Conservation (phyloP, 495 filamentous ascomycete genomes). For the Tuber magnatum region DNA sequence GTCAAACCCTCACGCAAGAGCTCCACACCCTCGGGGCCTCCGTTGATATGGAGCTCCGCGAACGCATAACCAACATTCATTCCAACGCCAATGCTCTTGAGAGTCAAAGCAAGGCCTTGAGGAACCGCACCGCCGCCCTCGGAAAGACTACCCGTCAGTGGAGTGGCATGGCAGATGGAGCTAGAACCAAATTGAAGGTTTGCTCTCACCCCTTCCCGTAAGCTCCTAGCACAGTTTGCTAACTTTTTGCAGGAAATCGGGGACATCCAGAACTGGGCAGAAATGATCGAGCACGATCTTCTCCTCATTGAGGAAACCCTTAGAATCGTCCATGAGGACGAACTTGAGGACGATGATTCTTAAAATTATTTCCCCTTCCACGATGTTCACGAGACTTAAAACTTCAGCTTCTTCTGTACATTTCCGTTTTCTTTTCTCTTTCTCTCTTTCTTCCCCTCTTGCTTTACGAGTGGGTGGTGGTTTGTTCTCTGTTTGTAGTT, state of each 20-base stretch:
- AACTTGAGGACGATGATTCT: conserved; percentile 28
- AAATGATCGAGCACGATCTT: conserved; percentile 88
- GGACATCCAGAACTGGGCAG: conserved; percentile 96
- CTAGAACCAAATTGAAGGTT: conserved; percentile 63
- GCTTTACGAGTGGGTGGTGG: conserved; percentile 19
- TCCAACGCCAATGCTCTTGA: conserved; percentile 60
- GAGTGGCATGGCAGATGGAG: conserved; percentile 59
- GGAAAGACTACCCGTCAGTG: conserved; percentile 64
- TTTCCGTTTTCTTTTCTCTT: conserved; percentile 40
- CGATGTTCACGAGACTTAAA: conserved; percentile 40
- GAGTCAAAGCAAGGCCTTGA: conserved; percentile 65
- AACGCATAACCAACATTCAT: conserved; percentile 70
- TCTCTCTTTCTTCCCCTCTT: conserved; percentile 16
- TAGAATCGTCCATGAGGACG: conserved; percentile 53
- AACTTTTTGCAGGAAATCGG: conserved; percentile 62
- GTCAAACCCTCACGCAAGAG: conserved; percentile 33
- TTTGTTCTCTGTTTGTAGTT: conserved; percentile 17
- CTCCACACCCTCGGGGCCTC: conserved; percentile 51
- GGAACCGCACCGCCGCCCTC: conserved; percentile 57
- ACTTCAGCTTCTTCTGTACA: conserved; percentile 41
- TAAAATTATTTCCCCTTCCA: conserved; percentile 33
- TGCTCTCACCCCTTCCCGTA: not conserved
- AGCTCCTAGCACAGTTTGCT: conserved; percentile 1
- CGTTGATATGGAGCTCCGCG: conserved; percentile 61
- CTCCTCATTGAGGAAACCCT: conserved; percentile 81